Evolutionary conservation across 352 stramenopile species (phyloP).

Genomic region (Globisporangium heterothallicum): DNA sequence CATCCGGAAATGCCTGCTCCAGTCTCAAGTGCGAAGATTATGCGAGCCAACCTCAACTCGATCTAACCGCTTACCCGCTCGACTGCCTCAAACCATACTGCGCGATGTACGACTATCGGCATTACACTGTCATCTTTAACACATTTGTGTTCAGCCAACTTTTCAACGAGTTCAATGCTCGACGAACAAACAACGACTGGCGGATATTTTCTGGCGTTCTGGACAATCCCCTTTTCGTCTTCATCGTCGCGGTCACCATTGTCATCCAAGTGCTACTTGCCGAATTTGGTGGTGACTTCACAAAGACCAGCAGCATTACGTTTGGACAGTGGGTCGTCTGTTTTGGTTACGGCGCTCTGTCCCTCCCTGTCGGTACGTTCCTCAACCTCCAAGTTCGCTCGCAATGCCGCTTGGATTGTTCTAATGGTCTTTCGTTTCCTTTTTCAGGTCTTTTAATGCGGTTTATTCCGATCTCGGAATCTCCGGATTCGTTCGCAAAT

Average conservation of each 20-base stretch:
- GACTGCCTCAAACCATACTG: slow-evolving; percentile 48
- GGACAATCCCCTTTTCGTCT: slow-evolving; percentile 91
- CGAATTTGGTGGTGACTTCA: slow-evolving; percentile 91
- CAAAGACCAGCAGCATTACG: slow-evolving; percentile 65
- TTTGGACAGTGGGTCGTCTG: slow-evolving; percentile 58
- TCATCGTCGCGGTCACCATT: slow-evolving; percentile 90
- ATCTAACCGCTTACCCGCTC: slow-evolving; percentile 37
- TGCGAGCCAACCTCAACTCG: slow-evolving; percentile 21
- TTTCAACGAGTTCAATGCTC: slow-evolving; percentile 87
- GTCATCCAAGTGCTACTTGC: slow-evolving; percentile 95
- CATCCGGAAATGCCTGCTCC: slow-evolving; percentile 39
- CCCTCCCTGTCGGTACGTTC: slow-evolving; percentile 63
- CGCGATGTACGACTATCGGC: slow-evolving; percentile 71
- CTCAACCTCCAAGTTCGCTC: too few species aligned
- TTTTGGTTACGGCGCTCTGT: slow-evolving; percentile 52
- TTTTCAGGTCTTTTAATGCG: slow-evolving; percentile 62
- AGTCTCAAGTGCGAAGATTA: slow-evolving; percentile 63
- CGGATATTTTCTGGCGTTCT: slow-evolving; percentile 92
- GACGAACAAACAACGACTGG: slow-evolving; percentile 92
- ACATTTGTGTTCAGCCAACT: slow-evolving; percentile 97
- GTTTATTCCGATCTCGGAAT: slow-evolving; percentile 65
- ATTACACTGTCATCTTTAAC: slow-evolving; percentile 98
- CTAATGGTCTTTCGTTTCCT: too few species aligned
- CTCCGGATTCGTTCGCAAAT: slow-evolving; percentile 60
- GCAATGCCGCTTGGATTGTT: too few species aligned